Percentiles rank a stretch among this genome's conserved stretches.
Conservation (phyloP, 164 flowering plant genomes). For the Brasenia schreberi region DNA sequence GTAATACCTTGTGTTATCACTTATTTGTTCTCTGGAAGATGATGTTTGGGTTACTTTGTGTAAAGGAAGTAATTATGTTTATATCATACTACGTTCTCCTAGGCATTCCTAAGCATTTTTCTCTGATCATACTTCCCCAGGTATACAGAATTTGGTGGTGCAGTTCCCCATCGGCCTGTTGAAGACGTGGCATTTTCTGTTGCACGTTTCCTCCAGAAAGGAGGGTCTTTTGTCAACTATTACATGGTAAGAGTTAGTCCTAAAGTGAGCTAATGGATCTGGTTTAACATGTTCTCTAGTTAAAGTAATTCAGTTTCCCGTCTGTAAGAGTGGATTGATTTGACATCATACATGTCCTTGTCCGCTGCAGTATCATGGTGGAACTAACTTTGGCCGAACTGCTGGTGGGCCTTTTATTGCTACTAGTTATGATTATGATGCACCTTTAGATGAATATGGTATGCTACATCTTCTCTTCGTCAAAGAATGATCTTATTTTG, state of each 20-base stretch:
- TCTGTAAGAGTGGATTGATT: neutral
- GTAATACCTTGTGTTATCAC: neutral
- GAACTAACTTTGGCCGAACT: slow-evolving; percentile 96
- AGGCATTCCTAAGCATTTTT: neutral
- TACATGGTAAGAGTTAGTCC: slow-evolving; percentile 41
- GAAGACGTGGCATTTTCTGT: slow-evolving; percentile 93
- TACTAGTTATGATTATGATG: slow-evolving; percentile 98
- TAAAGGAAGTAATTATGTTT: too few relatives aligned
- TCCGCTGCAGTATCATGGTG: slow-evolving; percentile 68
- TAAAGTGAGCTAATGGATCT: neutral
- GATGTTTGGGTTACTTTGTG: too few relatives aligned
- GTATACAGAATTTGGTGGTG: slow-evolving; percentile 90
- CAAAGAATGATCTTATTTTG: too few relatives aligned
- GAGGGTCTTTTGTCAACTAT: slow-evolving; percentile 86
- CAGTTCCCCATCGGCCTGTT: slow-evolving; percentile 85
- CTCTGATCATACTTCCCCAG: slow-evolving; percentile 16
- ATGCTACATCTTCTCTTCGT: slow-evolving; percentile 6
- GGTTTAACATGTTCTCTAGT: neutral
- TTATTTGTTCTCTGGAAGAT: too few relatives aligned
- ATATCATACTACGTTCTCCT: slow-evolving; percentile 1
- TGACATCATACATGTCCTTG: neutral
- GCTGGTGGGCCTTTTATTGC: slow-evolving; percentile 99
- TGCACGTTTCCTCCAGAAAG: slow-evolving; percentile 89
- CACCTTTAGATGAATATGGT: slow-evolving; percentile 99
- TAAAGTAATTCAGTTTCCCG: neutral